Base-by-base conservation (phyloP, 108 stramenopile genomes). In the Skeletonema tropicum region DNA sequence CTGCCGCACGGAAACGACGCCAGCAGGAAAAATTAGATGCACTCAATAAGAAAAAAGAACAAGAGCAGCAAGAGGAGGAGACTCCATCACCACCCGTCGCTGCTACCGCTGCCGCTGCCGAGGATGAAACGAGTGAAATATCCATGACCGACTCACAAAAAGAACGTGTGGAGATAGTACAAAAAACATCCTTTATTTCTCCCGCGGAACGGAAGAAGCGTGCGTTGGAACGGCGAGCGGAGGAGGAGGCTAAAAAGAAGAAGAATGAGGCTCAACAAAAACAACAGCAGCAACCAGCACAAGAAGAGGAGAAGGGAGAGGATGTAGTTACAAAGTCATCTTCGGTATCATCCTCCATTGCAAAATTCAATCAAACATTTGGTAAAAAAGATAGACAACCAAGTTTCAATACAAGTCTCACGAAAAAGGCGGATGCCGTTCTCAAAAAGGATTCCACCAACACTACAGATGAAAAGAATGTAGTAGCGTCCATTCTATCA, bases 1-100 rank as follows among this genome's bases (percentile, higher is more conserved):
- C 76, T 11, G 70, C 64, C 6, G 70, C 66, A 48, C 41, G 76
- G 64, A 77, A 71, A 64, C 35, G 64, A 36, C 49, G 63, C 57
- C 48, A 46, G 32, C 11, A 46, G 70, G 6, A 55, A 61, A 77
- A 66, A 41, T 1, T 23, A 59, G n/a, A 61, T 29, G 74, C 41
- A 17, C n/a, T 39, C 14, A 17, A 60, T 48, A 26, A 15, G 45
- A 29, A 30, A 19, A 29, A 46, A 5, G 61, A 72, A 3, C 21
- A 60, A 39, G 38, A 59, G 25, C 5, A 49, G 26, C 21, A 60
- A 39, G 38, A 59, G 25, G n/a, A 49, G 26, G 26, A 29, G 26
- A 29, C 26, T 29, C 26, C 26, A 1, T 29, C 26, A 29, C 26
- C 26, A 1, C 26, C 26, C 26, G 26, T 29, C 38, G 14, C 36